Conservation (phyloP, 176 grass and related monocot species). For the Typha latifolia region DNA sequence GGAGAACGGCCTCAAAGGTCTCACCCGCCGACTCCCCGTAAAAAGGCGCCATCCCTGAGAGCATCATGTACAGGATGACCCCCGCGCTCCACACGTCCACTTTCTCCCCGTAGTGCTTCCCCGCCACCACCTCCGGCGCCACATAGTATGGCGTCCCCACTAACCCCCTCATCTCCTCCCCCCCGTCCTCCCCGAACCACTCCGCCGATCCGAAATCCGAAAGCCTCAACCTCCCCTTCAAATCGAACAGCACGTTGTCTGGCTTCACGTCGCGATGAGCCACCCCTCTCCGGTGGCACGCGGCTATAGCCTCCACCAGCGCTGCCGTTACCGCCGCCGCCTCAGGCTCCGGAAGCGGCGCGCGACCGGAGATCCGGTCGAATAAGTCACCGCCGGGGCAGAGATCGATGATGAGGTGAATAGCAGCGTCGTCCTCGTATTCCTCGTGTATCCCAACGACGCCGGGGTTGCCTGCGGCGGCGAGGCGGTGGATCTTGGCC, state of each 20-base stretch:
- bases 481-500: constrained; percentile 55
- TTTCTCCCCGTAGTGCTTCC: constrained; percentile 52
- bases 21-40: constrained; percentile 41
- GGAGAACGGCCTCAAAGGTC: constrained; percentile 54
- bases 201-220: constrained; percentile 65
- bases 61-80: constrained; percentile 67
- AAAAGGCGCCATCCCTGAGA: constrained; percentile 54
- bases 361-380: constrained; percentile 30
- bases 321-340: constrained; percentile 28
- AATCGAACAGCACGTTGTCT: constrained; percentile 67
- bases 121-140: constrained; percentile 63
- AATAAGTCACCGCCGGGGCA: constrained; percentile 45
- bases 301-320: constrained; percentile 30
- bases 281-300: constrained; percentile 59
- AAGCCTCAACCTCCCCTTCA: constrained; percentile 40
- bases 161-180: constrained; percentile 38
- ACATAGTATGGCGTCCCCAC: constrained; percentile 77
- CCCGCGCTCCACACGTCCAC: constrained; percentile 91
- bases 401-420: constrained; percentile 65
- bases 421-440: constrained; percentile 49
- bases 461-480: constrained; percentile 27
- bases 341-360: constrained; percentile 48
- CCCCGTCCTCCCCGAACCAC: constrained; percentile 63
- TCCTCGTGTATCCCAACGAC: constrained; percentile 41
- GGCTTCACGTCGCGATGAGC: constrained; percentile 88